Evolutionary conservation across 345 rosid species (phyloP).

Genomic region (Salix purpurea): DNA sequence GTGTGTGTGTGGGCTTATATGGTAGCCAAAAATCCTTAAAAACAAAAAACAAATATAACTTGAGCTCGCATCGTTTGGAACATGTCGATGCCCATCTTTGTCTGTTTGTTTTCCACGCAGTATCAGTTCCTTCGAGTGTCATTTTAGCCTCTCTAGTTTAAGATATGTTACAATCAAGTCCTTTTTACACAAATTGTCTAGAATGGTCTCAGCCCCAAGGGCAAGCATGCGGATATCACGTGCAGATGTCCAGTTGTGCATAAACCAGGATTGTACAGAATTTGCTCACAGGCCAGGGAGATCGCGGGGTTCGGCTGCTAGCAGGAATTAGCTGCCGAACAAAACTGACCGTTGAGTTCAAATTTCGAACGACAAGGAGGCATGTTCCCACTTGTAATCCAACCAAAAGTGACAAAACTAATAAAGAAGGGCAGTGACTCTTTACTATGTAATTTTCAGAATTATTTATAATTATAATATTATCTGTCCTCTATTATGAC

Average conservation of each 20-base stretch:
- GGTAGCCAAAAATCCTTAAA: no score
- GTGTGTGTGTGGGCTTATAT: no score
- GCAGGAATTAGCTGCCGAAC: not conserved
- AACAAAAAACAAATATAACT: no score
- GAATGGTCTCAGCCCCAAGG: no score
- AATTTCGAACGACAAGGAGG: constrained; percentile 18
- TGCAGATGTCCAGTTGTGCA: not conserved
- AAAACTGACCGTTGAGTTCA: constrained; percentile 21
- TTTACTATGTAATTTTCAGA: not conserved
- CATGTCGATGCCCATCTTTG: not conserved
- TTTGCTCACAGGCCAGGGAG: not conserved
- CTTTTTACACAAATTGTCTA: no score
- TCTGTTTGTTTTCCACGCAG: not conserved
- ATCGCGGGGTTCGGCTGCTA: not conserved
- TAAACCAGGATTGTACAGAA: not conserved
- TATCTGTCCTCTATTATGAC: not conserved
- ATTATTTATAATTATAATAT: no score
- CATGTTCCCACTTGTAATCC: not conserved
- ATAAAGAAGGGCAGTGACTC: not conserved
- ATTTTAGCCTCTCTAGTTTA: no score
- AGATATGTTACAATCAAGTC: no score
- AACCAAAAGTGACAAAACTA: not conserved
- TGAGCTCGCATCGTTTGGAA: not conserved
- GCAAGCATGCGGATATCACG: not conserved
- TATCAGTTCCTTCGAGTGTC: no score